phyloP scores from a whole-genome alignment of 1,284 basidiomycete species.

The Cutaneotrichosporon curvatum region DNA sequence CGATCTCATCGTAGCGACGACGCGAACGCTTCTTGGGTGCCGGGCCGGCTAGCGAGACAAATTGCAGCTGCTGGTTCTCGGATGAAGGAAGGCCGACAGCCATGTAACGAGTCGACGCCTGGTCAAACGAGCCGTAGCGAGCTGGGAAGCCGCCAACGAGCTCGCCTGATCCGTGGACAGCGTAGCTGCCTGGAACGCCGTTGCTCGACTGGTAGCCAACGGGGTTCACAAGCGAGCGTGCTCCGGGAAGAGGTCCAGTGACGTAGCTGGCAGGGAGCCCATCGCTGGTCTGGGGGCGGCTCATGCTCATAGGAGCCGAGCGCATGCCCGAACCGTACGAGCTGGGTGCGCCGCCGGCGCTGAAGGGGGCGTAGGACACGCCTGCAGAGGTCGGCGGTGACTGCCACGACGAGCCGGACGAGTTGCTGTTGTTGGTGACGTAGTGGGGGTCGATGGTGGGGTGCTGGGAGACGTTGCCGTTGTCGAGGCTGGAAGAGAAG shows the following conservation, averaged over 20 bases:
- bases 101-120: conserved; percentile 10
- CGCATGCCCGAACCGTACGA: not conserved
- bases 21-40: conserved; percentile 44
- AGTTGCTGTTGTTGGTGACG: conserved; percentile 4
- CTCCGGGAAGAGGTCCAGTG: conserved; percentile 26
- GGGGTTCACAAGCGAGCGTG: conserved; percentile 27
- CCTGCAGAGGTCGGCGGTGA: not conserved
- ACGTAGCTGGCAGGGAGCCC: conserved; percentile 31
- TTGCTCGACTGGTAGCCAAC: conserved; percentile 4
- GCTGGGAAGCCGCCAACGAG: conserved; percentile 5
- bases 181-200: not conserved
- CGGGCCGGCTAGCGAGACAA: conserved; percentile 27
- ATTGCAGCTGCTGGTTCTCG: conserved; percentile 11
- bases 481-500: conserved; percentile 3
- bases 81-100: conserved; percentile 1
- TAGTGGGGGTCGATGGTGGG: conserved; percentile 24
- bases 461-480: not conserved
- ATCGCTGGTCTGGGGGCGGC: conserved; percentile 26
- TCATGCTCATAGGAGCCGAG: not conserved
- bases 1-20: conserved; percentile 52
- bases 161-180: conserved; percentile 6
- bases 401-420: conserved; percentile 1
- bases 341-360: not conserved
- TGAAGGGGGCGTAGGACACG: conserved; percentile 18
- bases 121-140: conserved; percentile 28